Evolutionary conservation across 192 early-diverging fungal genomes (phyloP), one percentile per base, ranked within the genome.

Genomic region (Funneliformis geosporum): DNA sequence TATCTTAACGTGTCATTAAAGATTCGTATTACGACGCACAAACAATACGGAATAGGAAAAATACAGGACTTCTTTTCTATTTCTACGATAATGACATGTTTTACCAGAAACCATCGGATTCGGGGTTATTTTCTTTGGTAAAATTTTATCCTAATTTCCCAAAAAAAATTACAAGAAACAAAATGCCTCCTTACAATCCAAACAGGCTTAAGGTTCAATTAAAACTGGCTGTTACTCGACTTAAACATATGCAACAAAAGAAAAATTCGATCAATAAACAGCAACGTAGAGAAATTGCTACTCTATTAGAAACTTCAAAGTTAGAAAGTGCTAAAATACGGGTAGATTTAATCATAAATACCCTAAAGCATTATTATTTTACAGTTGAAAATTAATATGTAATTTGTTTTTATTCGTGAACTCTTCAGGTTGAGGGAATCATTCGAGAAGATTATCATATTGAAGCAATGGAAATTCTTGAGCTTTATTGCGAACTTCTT

Each of bases 381-480:
- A 33, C 33, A 2, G 33, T 9, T n/a, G 6, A 50, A 21, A 65
- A 44, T 27, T n/a, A 33, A 33, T 12, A 2, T 11, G 64, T n/a
- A 40, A 21, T 43, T 60, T 77, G 60, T 11, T 11, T 55, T 42
- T 46, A 61, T 16, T 18, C 90, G 50, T 59, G 12, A 21, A 10
- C n/a, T 71, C 12, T 23, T 1, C 73, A 86, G 85, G 85, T 86
- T 6, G 96, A 99, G 75, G 88, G 93, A 81, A 95, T 99, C 67
- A 99, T 99, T 73, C 91, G 97, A 21, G 96, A 98, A 75, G 97
- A 99, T 87, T 92, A 94, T 68, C 88, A 89, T 72, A 88, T 93
- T n/a, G 97, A 99, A 82, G 97, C 95, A 2, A 83, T 98, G 86
- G 97, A 99, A 82, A 94, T 97, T 46, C 84, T 98, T 47, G 95